Conservation (phyloP, 1,284 basidiomycete genomes). For the Marasmius oreades region DNA sequence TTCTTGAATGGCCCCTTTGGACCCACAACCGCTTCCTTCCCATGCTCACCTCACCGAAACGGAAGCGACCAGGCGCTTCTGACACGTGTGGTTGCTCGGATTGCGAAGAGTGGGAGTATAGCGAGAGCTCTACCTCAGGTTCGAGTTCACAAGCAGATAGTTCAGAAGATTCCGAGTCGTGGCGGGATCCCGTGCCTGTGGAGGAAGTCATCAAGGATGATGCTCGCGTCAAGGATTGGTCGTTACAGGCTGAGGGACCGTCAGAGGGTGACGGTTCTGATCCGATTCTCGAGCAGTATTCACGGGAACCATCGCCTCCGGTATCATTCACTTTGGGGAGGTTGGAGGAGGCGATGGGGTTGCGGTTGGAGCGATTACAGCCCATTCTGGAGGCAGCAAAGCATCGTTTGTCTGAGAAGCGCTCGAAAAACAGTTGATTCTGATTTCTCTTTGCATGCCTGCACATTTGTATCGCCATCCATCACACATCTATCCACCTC, state of each 20-base stretch:
- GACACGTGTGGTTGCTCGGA: not conserved
- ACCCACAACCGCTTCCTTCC: not conserved
- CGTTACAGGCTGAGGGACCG: not conserved
- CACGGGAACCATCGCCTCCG: not conserved
- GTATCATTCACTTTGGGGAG: not conserved
- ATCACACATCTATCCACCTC: no score
- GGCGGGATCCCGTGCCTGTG: not conserved
- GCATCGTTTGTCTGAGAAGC: not conserved
- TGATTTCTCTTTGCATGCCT: no score
- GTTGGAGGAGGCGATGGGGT: not conserved
- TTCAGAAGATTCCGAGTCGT: not conserved
- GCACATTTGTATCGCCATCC: no score
- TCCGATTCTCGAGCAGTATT: not conserved
- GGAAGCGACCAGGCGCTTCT: not conserved
- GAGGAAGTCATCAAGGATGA: not conserved
- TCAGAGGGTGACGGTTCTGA: not conserved
- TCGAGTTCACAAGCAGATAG: not conserved
- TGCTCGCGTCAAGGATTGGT: not conserved
- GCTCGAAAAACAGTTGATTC: not conserved
- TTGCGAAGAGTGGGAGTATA: not conserved
- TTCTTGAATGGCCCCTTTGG: not conserved
- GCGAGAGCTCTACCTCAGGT: not conserved
- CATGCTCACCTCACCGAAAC: not conserved
- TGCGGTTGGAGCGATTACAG: not conserved
- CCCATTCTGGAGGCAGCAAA: not conserved